A percentile compares a stretch with the other conserved stretches of the same genome.
Conservation (phyloP, 495 filamentous ascomycete species). For the Beverwykella pulmonaria region DNA sequence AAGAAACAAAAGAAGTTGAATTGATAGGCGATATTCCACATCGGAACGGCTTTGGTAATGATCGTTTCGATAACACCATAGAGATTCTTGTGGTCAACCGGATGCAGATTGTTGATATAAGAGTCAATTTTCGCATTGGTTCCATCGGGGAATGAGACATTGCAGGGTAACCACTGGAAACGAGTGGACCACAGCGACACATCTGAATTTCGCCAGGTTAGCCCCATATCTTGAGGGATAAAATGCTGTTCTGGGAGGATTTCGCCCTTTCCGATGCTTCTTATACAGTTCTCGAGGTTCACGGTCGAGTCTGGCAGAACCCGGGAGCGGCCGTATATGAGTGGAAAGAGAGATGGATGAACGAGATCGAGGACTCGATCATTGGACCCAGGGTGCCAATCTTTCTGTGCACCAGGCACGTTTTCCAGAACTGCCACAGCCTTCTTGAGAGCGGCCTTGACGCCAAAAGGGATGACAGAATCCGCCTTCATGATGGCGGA, state of each 20-base stretch:
- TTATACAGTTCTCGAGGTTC: conserved; percentile 1
- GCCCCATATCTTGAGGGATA: not conserved
- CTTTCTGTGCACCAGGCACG: conserved; percentile 46
- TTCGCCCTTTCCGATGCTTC: conserved; percentile 23
- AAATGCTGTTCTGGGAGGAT: not conserved
- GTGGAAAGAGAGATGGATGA: conserved; percentile 63
- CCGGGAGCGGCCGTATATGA: conserved; percentile 57
- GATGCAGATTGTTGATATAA: conserved; percentile 68
- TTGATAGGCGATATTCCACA: conserved; percentile 52
- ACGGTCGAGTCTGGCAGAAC: conserved; percentile 43
- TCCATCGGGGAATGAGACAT: conserved; percentile 51
- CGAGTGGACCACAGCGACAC: conserved; percentile 35
- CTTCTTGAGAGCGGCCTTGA: conserved; percentile 17
- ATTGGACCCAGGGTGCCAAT: conserved; percentile 62
- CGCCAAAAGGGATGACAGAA: conserved; percentile 3
- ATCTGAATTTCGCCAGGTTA: not conserved
- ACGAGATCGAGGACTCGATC: conserved; percentile 62
- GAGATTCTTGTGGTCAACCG: conserved; percentile 49
- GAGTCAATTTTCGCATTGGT: conserved; percentile 42
- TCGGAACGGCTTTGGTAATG: conserved; percentile 53
- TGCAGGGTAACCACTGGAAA: conserved; percentile 65
- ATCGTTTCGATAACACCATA: conserved; percentile 58
- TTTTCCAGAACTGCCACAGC: conserved; percentile 34
- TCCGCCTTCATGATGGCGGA: conserved; percentile 39
- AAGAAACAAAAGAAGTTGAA: conserved; percentile 13